Conservation (phyloP, 768 basidiomycete species). For the Mycena filopes region DNA sequence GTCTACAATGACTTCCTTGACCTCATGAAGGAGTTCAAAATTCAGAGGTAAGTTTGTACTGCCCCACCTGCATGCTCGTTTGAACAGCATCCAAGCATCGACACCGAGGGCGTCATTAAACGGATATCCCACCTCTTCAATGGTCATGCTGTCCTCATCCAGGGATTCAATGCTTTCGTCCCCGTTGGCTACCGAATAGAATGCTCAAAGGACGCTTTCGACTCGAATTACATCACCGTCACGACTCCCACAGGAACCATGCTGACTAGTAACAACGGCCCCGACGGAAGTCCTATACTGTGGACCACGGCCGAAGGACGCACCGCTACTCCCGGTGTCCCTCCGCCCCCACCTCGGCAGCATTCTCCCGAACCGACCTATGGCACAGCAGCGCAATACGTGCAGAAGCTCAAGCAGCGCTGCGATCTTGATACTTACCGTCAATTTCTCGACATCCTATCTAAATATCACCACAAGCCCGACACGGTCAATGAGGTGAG, state of each 20-base stretch:
- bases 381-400: slow-evolving; percentile 91
- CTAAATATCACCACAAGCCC: slow-evolving; percentile 67
- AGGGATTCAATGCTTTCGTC: slow-evolving; percentile 98
- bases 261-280: slow-evolving; percentile 63
- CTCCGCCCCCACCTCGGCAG: slow-evolving; percentile 25
- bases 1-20: slow-evolving; percentile 95
- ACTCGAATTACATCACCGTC: slow-evolving; percentile 76
- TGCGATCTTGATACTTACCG: slow-evolving; percentile 90
- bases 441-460: slow-evolving; percentile 80
- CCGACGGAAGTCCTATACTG: slow-evolving; percentile 47
- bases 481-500: slow-evolving; percentile 70
- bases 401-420: slow-evolving; percentile 95
- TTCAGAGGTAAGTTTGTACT: slow-evolving; percentile 73
- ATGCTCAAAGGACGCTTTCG: slow-evolving; percentile 71
- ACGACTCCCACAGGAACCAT: slow-evolving; percentile 79
- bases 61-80: slow-evolving; percentile 47
- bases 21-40: slow-evolving; percentile 99
- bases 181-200: slow-evolving; percentile 96
- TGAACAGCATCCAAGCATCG: slow-evolving; percentile 68
- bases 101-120: slow-evolving; percentile 96
- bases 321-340: neutral
- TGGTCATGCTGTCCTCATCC: slow-evolving; percentile 90
- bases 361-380: slow-evolving; percentile 20
- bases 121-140: slow-evolving; percentile 94
- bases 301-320: slow-evolving; percentile 47